phyloP scores from a whole-genome alignment of 768 basidiomycete species.

The Hygrophorus pudorinus region DNA sequence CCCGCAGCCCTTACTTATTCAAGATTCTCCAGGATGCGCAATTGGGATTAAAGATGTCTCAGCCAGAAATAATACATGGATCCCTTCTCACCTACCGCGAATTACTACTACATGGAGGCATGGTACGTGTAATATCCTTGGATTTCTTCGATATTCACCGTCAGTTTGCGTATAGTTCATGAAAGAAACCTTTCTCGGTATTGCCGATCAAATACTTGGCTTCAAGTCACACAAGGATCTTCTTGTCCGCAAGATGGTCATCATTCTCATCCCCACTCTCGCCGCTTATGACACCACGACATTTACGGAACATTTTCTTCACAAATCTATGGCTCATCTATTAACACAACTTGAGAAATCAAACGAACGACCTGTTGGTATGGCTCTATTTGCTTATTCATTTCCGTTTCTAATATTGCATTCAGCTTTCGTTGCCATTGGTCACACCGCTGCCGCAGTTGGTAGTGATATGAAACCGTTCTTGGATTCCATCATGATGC shows the following conservation, averaged over 20 bases:
- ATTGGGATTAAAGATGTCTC: slow-evolving; percentile 63
- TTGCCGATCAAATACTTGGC: slow-evolving; percentile 81
- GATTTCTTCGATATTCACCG: not conserved
- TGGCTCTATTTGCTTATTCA: slow-evolving; percentile 12
- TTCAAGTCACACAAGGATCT: slow-evolving; percentile 84
- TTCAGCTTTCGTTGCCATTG: slow-evolving; percentile 90
- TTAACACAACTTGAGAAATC: slow-evolving; percentile 83
- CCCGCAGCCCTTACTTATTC: slow-evolving; percentile 53
- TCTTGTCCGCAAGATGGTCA: slow-evolving; percentile 88
- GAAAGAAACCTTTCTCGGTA: slow-evolving; percentile 77
- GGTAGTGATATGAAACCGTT: slow-evolving; percentile 94
- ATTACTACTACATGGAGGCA: slow-evolving; percentile 85
- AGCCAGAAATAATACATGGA: slow-evolving; percentile 88
- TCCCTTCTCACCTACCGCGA: slow-evolving; percentile 88
- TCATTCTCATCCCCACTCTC: slow-evolving; percentile 89
- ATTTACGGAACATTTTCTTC: slow-evolving; percentile 84
- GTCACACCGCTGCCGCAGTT: slow-evolving; percentile 86
- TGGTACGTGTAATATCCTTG: slow-evolving; percentile 38
- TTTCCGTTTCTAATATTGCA: slow-evolving; percentile 1
- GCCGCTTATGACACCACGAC: slow-evolving; percentile 91
- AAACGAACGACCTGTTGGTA: slow-evolving; percentile 80
- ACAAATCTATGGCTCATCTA: slow-evolving; percentile 90
- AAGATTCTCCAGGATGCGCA: slow-evolving; percentile 90
- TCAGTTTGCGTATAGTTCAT: slow-evolving; percentile 51
- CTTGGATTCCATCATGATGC: slow-evolving; percentile 80